Percentiles rank a stretch among this genome's conserved stretches.
Evolutionary conservation across 306 rosid species (phyloP).

Genomic region (Citrullus mucosospermus): DNA sequence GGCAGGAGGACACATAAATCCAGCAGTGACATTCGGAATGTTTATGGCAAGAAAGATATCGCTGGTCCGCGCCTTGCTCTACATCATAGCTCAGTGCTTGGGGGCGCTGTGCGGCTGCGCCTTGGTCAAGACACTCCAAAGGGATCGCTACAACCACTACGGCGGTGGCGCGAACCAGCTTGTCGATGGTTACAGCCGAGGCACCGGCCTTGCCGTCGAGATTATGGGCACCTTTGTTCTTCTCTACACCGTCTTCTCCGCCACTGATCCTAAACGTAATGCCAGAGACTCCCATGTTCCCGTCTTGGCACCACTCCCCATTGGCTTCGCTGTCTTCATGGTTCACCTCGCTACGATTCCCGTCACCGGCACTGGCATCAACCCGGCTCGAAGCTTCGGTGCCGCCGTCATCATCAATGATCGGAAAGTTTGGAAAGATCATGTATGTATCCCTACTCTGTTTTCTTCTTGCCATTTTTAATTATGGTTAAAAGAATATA

Average conservation of each 20-base stretch:
- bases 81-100: slow-evolving; percentile 29
- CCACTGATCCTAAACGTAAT: slow-evolving; percentile 35
- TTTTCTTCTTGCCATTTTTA: not conserved
- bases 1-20: slow-evolving; percentile 41
- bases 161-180: slow-evolving; percentile 37
- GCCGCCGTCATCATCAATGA: slow-evolving; percentile 26
- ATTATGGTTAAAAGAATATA: no score
- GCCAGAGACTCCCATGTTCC: slow-evolving; percentile 33
- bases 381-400: slow-evolving; percentile 37
- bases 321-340: slow-evolving; percentile 39
- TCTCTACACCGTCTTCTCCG: slow-evolving; percentile 41
- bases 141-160: slow-evolving; percentile 11
- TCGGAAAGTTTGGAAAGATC: slow-evolving; percentile 27
- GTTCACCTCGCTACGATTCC: slow-evolving; percentile 42
- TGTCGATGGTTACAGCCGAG: slow-evolving; percentile 12
- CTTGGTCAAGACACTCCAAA: slow-evolving; percentile 29
- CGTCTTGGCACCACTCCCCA: slow-evolving; percentile 38
- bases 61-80: slow-evolving; percentile 21
- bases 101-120: slow-evolving; percentile 39
- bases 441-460: not conserved
- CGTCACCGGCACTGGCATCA: slow-evolving; percentile 38
- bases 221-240: slow-evolving; percentile 38
- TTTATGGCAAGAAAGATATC: slow-evolving; percentile 32
- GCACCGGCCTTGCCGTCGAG: slow-evolving; percentile 36
- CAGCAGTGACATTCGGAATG: slow-evolving; percentile 39